Percentiles rank a stretch among this genome's conserved stretches.
phyloP scores from a whole-genome alignment of 2,329 filamentous ascomycete species.

The Sporothrix euskadiensis region DNA sequence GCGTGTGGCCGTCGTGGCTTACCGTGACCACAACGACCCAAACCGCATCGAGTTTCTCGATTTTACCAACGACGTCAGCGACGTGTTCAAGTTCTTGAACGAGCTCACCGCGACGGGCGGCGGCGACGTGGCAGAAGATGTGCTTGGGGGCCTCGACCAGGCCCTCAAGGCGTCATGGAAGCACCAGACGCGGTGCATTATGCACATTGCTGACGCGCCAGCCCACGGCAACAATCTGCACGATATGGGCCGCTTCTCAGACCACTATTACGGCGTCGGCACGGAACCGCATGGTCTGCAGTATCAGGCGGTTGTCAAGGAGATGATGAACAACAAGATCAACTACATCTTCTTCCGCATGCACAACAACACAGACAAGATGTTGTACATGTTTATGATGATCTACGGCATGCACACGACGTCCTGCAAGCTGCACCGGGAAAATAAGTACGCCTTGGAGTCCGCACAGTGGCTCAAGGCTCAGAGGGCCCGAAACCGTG shows the following conservation, averaged over 20 bases:
- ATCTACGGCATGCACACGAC: conserved; percentile 33
- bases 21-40: conserved; percentile 41
- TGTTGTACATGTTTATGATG: conserved; percentile 36
- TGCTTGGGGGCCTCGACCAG: conserved; percentile 40
- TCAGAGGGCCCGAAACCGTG: not conserved
- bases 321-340: conserved; percentile 36
- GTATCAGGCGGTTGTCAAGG: conserved; percentile 33
- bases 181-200: conserved; percentile 40
- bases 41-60: conserved; percentile 38
- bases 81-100: conserved; percentile 36
- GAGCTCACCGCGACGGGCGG: conserved; percentile 36
- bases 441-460: conserved; percentile 33
- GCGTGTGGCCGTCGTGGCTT: conserved; percentile 41
- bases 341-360: conserved; percentile 41
- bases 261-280: conserved; percentile 35
- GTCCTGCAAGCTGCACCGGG: conserved; percentile 34
- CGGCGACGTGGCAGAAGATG: conserved; percentile 41
- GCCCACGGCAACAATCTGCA: conserved; percentile 37
- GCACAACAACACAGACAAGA: conserved; percentile 37
- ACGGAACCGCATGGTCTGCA: conserved; percentile 39
- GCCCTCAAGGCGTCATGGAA: conserved; percentile 41
- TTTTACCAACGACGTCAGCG: conserved; percentile 36
- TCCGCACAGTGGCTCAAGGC: conserved; percentile 22
- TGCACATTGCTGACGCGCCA: conserved; percentile 42
- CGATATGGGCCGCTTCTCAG: conserved; percentile 29